A percentile compares a stretch with the other conserved stretches of the same genome.
Evolutionary conservation across 768 basidiomycete genomes (phyloP).

Genomic region (Serendipita sp.): DNA sequence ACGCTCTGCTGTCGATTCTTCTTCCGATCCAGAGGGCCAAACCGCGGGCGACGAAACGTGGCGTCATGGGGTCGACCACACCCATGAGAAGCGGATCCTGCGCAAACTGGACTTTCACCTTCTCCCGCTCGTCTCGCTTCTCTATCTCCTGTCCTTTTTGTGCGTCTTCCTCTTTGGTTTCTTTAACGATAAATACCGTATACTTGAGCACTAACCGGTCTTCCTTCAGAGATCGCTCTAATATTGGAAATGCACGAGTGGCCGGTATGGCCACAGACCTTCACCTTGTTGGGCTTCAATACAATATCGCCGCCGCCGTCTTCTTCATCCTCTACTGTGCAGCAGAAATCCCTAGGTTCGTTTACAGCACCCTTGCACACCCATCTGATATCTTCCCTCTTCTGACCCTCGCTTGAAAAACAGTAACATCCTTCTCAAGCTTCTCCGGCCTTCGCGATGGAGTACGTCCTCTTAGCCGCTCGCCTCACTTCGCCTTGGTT

Average conservation of each 20-base stretch:
- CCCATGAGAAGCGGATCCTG: conserved; percentile 35
- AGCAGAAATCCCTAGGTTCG: conserved; percentile 20
- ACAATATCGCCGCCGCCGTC: conserved; percentile 50
- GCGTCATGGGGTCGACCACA: background rate
- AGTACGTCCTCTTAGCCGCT: background rate
- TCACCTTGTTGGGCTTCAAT: conserved; percentile 45
- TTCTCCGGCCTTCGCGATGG: background rate
- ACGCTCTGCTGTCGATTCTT: too few relatives aligned
- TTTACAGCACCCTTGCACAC: too few relatives aligned
- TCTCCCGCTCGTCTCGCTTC: conserved; percentile 58
- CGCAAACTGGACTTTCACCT: conserved; percentile 50
- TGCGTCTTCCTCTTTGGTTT: too few relatives aligned
- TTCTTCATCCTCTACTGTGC: conserved; percentile 56
- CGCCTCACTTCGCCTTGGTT: too few relatives aligned
- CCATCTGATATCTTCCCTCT: background rate
- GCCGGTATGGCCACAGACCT: conserved; percentile 35
- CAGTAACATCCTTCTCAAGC: conserved; percentile 4
- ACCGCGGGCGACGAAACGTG: background rate
- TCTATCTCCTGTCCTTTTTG: conserved; percentile 65
- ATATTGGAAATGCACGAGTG: conserved; percentile 64
- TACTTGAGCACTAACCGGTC: background rate
- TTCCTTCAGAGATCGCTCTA: conserved; percentile 28
- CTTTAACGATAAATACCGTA: background rate
- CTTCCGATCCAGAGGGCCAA: too few relatives aligned
- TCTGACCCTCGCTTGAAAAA: background rate